Base-by-base conservation (phyloP, 1,284 basidiomycete species). In the Apiotrichum brassicae region DNA sequence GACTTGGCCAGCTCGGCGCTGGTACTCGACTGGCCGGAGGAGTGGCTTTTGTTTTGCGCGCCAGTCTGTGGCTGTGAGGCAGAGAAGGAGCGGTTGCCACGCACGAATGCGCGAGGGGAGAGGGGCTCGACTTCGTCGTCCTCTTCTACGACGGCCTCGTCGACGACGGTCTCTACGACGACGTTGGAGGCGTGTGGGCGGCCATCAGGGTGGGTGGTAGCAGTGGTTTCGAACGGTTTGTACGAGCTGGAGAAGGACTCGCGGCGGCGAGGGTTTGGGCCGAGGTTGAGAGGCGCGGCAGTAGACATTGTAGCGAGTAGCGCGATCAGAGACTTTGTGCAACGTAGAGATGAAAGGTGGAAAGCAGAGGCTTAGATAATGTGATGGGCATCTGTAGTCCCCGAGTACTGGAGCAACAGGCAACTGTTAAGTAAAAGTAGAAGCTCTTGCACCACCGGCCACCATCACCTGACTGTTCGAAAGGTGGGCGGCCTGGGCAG, bases 201-300 rank as follows among this genome's bases (percentile, higher is more conserved):
- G 5, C 20, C 20, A 22, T 43, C 30, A 18, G 9, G 20, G 11
- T 25, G 13, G 18, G 30, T 7, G 28, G 19, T 28, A 19, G 19
- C n/a, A 13, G 23, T 24, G 24, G 33, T 36, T 24, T 44, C 43
- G 43, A 26, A 44, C 16, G 34, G 43, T 34, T 35, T 36, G 43
- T 44, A 44, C n/a, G 24, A 19, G 43, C 25, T 44, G n/a, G 43
- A 44, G 24, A 44, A 44, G 24, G 43, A 44, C 3, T 44, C 34
- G 34, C 43, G 34, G 43, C 43, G 43, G 18, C 40, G 40, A n/a
- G 40, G 40, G 40, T 42, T 42, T 7, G 40, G 40, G 40, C 40
- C 40, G 40, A 42, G 26, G 40, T 42, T 42, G 26, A 32, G 40
- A 5, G 28, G n/a, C 6, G n/a, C 14, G 9, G 40, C n/a, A n/a